Conservation (phyloP, 2,329 filamentous ascomycete genomes). For the Fusarium pseudograminearum region DNA sequence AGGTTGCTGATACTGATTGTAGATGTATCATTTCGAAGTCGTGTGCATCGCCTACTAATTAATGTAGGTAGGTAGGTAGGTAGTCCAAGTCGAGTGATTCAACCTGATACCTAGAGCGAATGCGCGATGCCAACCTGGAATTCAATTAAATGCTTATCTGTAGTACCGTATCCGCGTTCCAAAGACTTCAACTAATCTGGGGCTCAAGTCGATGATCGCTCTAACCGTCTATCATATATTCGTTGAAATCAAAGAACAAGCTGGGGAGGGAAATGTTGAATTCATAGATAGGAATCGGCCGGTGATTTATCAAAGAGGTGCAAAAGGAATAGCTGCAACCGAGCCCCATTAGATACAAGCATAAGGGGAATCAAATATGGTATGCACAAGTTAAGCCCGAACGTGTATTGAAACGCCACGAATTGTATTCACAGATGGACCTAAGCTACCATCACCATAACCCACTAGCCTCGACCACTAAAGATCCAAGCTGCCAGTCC, state of each 20-base stretch:
- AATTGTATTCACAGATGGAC: background rate
- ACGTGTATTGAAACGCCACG: background rate
- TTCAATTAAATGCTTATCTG: constrained; percentile 1
- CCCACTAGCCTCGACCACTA: constrained; percentile 4
- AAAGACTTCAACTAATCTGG: background rate
- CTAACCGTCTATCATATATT: constrained; percentile 3
- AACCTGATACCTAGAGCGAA: background rate
- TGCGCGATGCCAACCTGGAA: constrained; percentile 1
- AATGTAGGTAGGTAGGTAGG: background rate
- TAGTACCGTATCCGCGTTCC: background rate
- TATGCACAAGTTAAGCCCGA: background rate
- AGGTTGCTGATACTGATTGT: background rate
- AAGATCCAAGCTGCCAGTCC: background rate
- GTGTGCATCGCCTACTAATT: background rate
- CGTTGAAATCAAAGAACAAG: background rate
- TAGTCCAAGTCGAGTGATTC: background rate
- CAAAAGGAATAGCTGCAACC: background rate
- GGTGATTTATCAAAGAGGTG: background rate
- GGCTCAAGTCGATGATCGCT: background rate
- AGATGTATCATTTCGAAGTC: background rate
- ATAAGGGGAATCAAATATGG: background rate
- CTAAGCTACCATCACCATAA: background rate
- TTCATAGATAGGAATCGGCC: background rate
- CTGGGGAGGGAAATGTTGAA: background rate
- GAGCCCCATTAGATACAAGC: background rate